Evolutionary conservation across 345 rosid species (phyloP), one percentile per base, ranked within the genome.

Genomic region (Lumnitzera littorea): DNA sequence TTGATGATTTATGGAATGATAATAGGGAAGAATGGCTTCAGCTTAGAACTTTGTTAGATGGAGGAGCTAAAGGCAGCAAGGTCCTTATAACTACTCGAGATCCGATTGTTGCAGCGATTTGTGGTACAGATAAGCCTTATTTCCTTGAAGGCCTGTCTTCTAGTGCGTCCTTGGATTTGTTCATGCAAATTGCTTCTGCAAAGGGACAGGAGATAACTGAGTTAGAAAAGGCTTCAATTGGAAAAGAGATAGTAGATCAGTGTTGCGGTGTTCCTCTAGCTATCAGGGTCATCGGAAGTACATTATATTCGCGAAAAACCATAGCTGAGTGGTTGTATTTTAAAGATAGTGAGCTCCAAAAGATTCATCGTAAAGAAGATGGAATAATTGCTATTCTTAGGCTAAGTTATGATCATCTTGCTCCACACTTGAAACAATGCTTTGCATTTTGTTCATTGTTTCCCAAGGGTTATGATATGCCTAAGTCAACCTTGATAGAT

Each of bases 381-480:
- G 46, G 9, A 2, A 59, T 73, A 20, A 1, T 70, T 1, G 24
- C 61, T 0, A 60, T 64, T 13, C 67, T 77, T 1, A 60, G 31
- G 53, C 61, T 73, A 25, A 77, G 78, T 25, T 77, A 67, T 23
- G n/a, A 63, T 9, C 23, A 56, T 63, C 67, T 80, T 3, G 60
- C 81, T 5, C 36, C 65, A 0, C 70, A 57, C 46, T n/a, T 76
- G 24, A 76, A 65, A 53, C 69, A 49, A 9, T 79, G 78, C 24
- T 76, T 76, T 59, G 66, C 67, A 0, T 67, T 52, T 41, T 76
- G 78, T 23, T 58, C 70, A 2, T 31, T 76, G 29, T 69, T 72
- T 20, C 75, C 72, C 3, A 66, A 66, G 48, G 72, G 41, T 24
- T 15, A 36, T 47, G 46, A 11, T 2, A 55, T 75, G 5, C 13